Percentiles rank a stretch among this genome's conserved stretches.
Evolutionary conservation across 1,284 basidiomycete genomes (phyloP).

Genomic region (Moesziomyces sp.): DNA sequence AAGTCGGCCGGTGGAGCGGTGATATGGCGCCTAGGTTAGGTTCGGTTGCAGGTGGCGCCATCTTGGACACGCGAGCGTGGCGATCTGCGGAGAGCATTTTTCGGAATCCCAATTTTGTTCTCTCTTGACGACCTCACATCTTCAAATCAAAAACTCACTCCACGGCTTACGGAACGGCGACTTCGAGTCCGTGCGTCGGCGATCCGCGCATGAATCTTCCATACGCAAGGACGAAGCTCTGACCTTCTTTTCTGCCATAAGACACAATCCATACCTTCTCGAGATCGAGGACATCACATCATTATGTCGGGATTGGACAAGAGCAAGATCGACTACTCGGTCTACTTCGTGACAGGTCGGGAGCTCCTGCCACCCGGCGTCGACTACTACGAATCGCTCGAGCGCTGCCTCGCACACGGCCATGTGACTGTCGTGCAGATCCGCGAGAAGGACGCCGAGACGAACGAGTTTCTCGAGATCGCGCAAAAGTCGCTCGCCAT

Average conservation of each 20-base stretch:
- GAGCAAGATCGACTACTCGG: slow-evolving; percentile 49
- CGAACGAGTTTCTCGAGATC: slow-evolving; percentile 77
- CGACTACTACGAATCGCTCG: slow-evolving; percentile 79
- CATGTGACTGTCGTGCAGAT: slow-evolving; percentile 87
- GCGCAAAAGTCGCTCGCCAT: slow-evolving; percentile 78
- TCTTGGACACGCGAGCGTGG: neutral
- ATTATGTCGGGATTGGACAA: slow-evolving; percentile 15
- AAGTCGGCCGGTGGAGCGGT: neutral
- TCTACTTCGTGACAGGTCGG: slow-evolving; percentile 81
- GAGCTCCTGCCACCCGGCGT: slow-evolving; percentile 79
- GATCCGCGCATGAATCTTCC: neutral
- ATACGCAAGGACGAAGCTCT: neutral
- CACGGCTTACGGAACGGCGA: neutral
- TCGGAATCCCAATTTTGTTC: too few relatives aligned
- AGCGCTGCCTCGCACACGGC: slow-evolving; percentile 82
- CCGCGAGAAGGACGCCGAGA: slow-evolving; percentile 55
- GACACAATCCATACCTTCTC: neutral
- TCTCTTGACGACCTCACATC: neutral
- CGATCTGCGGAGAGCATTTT: neutral
- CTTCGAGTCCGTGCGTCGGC: neutral
- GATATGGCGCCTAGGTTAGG: slow-evolving; percentile 28
- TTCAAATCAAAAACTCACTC: neutral
- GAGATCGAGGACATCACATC: neutral
- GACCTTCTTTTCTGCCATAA: neutral
- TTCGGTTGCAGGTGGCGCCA: neutral